Base-by-base conservation (phyloP, 2,329 filamentous ascomycete species). In the Hypoxylon sp. region DNA sequence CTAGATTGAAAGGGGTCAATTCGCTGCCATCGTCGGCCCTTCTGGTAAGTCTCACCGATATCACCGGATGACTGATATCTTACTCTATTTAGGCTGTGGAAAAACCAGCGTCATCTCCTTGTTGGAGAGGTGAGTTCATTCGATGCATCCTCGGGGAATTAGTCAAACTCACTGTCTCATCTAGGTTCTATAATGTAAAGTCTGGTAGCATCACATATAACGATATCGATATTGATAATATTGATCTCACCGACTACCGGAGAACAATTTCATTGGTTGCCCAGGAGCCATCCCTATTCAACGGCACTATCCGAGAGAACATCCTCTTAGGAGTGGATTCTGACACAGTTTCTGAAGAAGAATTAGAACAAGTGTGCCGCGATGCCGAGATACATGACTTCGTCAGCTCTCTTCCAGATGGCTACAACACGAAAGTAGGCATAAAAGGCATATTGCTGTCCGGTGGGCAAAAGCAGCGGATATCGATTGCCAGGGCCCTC, bases 251-350 rank as follows among this genome's bases (percentile, higher is more conserved):
- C 58, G 80, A 84, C 32, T 93, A 93, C 75, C 86, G 91, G 41
- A 85, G 84, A 65, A 80, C 86, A 17, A 83, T 93, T 17, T 90
- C 90, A 0, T 84, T 94, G 0, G 92, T 94, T 0, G 88, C 90
- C 1, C 92, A 94, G 76, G 91, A 94, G 75, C 86, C 92, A 7
- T 89, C 88, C 0, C 82, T 94, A 0, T 93, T 92, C 72, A 87
- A 90, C 75, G 89, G 88, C 67, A 79, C 72, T 6, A 72, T 76
- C 62, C 84, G 87, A 17, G 91, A 94, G 68, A 93, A 93, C 71
- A 87, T 93, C 56, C 78, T 90, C 1, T 82, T 92, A 0, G 90
- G 90, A 11, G 86, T 93, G 19, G 75, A 85, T 36, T 83, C 87
- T 0, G 80, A 83, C 0, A 79, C 83, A 0, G 80, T 89, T 0